Evolutionary conservation across 768 basidiomycete genomes (phyloP), one percentile per base, ranked within the genome.

Genomic region (Mycena indigotica): DNA sequence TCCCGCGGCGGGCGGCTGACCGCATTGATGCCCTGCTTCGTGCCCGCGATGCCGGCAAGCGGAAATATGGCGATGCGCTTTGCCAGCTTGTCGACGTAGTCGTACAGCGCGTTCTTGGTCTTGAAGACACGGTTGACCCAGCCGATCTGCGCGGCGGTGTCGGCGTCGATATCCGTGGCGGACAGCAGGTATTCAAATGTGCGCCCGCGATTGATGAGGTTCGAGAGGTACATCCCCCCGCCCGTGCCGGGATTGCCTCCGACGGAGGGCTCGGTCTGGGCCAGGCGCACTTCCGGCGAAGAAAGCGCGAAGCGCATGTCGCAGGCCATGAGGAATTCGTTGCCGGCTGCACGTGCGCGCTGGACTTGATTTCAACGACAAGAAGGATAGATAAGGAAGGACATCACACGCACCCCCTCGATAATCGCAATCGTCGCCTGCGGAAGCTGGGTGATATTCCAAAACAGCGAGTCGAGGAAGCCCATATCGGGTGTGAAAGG

Each of bases 391-490:
- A 10, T 21, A 21, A 8, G 24, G 41, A 45, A 10, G 10, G 8
- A 23, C 21, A n/a, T 45, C 6, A 45, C 30, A 41, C 55, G 48
- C 17, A 53, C 57, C 19, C 57, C 52, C n/a, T 58, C 57, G 26
- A 58, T 30, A 39, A 58, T 46, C 15, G 57, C 57, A 19, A 58
- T 58, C 26, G 57, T 58, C 29, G 57, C 57, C 21, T 58, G 57
- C 1, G 56, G 56, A 5, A 57, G 55, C 15, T 50, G 55, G 0
- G 55, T 56, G 12, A 56, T 56, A 35, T 58, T 58, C 57, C 57
- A 58, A 21, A 52, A 46, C 28, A 58, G 35, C 15, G 57, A 51
- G 24, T 28, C 46, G 29, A 52, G 45, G 57, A 58, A 58, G 32
- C 24, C 15, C 57, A 58, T 58, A 29, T 58, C 45, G 6, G 57